phyloP scores from a whole-genome alignment of 225 moss, liverwort and hornwort genomes.

The Lunularia cruciata region DNA sequence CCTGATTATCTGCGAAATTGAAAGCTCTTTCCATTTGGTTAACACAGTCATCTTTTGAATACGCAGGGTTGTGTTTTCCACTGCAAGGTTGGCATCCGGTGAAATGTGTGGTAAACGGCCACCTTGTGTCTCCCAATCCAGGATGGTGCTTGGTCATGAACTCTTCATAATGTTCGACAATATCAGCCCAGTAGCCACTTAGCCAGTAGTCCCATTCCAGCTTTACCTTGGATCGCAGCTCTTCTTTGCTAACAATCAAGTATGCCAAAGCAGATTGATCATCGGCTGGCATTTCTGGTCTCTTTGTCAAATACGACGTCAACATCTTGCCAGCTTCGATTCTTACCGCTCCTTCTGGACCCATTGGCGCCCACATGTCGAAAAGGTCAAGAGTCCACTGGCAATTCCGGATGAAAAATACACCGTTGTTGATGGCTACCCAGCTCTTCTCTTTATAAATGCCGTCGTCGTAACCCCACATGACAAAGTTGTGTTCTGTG shows the following conservation, averaged over 20 bases:
- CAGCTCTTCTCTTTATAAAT: conserved; percentile 30
- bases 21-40: conserved; percentile 45
- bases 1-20: conserved; percentile 51
- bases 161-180: conserved; percentile 39
- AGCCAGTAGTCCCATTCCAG: conserved; percentile 33
- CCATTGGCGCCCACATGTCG: conserved; percentile 42
- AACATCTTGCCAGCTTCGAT: conserved; percentile 29
- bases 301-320: conserved; percentile 15
- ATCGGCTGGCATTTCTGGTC: conserved; percentile 36
- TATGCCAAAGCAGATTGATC: conserved; percentile 46
- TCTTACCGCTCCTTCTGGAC: conserved; percentile 34
- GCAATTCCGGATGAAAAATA: conserved; percentile 41
- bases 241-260: conserved; percentile 28
- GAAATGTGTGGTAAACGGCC: conserved; percentile 47
- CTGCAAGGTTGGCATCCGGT: conserved; percentile 43
- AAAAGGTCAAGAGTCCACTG: conserved; percentile 53
- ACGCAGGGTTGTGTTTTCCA: conserved; percentile 8
- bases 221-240: conserved; percentile 26
- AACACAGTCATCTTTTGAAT: conserved; percentile 12
- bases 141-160: conserved; percentile 29
- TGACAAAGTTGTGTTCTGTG: conserved; percentile 33
- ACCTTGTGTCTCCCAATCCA: conserved; percentile 31
- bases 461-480: conserved; percentile 36
- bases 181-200: conserved; percentile 37
- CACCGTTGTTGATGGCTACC: conserved; percentile 46